A percentile compares a stretch with the other conserved stretches of the same genome.
phyloP scores from a whole-genome alignment of 129 eudicot species.

The Flaveria ramosissima region DNA sequence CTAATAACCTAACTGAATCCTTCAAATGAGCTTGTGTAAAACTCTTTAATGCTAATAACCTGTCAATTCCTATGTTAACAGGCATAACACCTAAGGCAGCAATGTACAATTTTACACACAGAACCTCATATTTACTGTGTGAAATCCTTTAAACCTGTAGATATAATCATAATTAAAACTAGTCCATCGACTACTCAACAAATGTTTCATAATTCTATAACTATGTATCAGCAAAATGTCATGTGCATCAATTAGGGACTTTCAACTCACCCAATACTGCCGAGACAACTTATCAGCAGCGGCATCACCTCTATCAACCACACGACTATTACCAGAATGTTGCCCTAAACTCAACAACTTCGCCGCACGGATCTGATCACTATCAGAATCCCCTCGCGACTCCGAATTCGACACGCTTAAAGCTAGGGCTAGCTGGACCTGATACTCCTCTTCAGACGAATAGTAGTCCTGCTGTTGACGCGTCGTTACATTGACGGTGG shows the following conservation, averaged over 20 bases:
- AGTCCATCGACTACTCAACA: neutral
- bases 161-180: neutral
- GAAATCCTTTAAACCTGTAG: conserved; percentile 19
- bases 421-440: conserved; percentile 91
- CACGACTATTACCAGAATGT: conserved; percentile 16
- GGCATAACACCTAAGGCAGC: conserved; percentile 3
- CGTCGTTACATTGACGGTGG: conserved; percentile 27
- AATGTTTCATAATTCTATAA: neutral
- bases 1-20: conserved; percentile 12
- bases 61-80: neutral
- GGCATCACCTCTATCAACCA: conserved; percentile 39
- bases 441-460: conserved; percentile 90
- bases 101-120: conserved; percentile 3
- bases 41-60: neutral
- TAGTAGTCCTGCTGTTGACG: conserved; percentile 57
- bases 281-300: conserved; percentile 71
- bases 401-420: conserved; percentile 77
- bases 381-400: conserved; percentile 43
- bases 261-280: conserved; percentile 85
- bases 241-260: neutral
- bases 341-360: conserved; percentile 47
- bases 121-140: neutral
- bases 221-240: neutral
- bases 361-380: conserved; percentile 64
- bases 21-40: neutral